phyloP scores from a whole-genome alignment of 441 rosid species.

The Pelargonium cotyledonis region DNA sequence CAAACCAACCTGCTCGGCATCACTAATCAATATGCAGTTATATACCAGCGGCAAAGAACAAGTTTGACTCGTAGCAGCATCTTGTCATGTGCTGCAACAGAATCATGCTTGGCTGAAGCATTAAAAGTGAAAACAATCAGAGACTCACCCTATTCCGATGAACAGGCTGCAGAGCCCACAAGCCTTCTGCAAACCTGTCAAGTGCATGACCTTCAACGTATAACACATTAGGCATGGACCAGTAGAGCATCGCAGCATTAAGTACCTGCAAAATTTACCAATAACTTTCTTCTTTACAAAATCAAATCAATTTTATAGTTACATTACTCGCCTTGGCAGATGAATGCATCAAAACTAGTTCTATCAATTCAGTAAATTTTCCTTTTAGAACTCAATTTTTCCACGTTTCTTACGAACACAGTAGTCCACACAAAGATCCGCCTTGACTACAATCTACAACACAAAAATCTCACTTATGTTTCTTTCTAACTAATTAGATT shows the following conservation, averaged over 20 bases:
- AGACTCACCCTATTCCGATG: slow-evolving; percentile 48
- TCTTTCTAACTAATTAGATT: no score
- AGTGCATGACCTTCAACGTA: slow-evolving; percentile 65
- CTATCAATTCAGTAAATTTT: not conserved
- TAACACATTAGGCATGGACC: slow-evolving; percentile 55
- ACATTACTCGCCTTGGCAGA: not conserved
- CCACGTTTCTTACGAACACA: not conserved
- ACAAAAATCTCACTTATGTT: no score
- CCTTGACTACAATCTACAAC: no score
- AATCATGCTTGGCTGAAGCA: no score
- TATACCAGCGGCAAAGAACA: slow-evolving; percentile 9
- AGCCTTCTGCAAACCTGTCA: slow-evolving; percentile 50
- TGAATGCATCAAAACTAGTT: no score
- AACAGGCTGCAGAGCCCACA: slow-evolving; percentile 56
- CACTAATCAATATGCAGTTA: slow-evolving; percentile 7
- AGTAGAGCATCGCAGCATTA: slow-evolving; percentile 58
- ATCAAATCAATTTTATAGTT: not conserved
- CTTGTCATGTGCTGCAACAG: no score
- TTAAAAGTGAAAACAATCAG: not conserved
- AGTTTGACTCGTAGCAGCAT: not conserved
- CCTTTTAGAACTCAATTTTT: not conserved
- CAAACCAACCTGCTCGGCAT: slow-evolving; percentile 46
- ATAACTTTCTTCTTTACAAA: not conserved
- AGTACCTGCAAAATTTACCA: slow-evolving; percentile 36
- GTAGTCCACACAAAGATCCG: no score